Conservation (phyloP, 257 asterid genomes). For the Asclepias syriaca region DNA sequence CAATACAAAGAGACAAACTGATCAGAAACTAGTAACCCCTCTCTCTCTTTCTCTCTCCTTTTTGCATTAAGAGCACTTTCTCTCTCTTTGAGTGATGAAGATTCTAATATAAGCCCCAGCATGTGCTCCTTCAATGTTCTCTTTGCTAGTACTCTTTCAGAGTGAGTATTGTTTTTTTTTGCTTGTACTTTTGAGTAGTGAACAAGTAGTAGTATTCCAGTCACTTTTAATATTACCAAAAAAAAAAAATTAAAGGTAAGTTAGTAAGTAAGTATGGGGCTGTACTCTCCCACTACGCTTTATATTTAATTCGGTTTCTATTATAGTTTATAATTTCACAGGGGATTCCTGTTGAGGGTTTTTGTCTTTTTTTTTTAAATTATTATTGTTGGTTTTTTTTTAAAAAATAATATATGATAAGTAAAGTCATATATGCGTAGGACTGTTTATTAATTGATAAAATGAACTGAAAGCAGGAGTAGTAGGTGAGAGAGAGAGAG, state of each 20-base stretch:
- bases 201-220: constrained; percentile 32
- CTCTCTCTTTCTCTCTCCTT: constrained; percentile 20
- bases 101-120: constrained; percentile 57
- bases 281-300: constrained; percentile 29
- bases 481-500: constrained; percentile 31
- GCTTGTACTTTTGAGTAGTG: constrained; percentile 26
- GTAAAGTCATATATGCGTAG: no score
- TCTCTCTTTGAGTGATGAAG: constrained; percentile 25
- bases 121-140: constrained; percentile 61
- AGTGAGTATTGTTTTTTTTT: constrained; percentile 21
- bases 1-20: constrained; percentile 38
- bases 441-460: constrained; percentile 17
- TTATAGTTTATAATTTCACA: constrained; percentile 47
- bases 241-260: background rate
- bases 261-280: constrained; percentile 46
- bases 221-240: constrained; percentile 2
- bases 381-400: no score
- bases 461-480: constrained; percentile 21
- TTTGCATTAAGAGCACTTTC: constrained; percentile 43
- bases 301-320: constrained; percentile 48
- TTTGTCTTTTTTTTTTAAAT: constrained; percentile 26
- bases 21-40: constrained; percentile 31
- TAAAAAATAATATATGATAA: no score
- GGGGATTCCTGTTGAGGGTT: constrained; percentile 79
- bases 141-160: constrained; percentile 44